Base-by-base conservation (phyloP, 441 rosid genomes). In the Biscutella auriculata region DNA sequence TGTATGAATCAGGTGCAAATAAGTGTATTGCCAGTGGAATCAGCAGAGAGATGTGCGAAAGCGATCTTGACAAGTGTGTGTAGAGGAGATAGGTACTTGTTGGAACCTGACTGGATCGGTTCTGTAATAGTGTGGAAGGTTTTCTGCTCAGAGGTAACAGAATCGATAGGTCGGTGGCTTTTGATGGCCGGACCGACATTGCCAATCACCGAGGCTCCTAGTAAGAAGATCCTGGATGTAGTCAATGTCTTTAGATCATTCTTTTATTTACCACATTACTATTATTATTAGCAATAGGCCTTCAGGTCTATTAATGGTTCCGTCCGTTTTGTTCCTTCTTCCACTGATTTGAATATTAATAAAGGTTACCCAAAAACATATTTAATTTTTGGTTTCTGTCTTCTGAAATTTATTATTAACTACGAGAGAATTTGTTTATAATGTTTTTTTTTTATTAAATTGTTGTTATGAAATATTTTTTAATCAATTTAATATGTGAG, bases 71-170 rank as follows among this genome's bases (percentile, higher is more conserved):
- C 39, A 27, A 70, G 81, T 6, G 84, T 70, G 4, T 76, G 85
- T 53, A 63, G 83, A 6, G 84, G 87, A 35, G 87, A 83, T 37
- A 65, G 51, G 47, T 76, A 76, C 76, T 30, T 80, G 60, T 54
- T 69, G 6, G 83, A 72, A 51, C 91, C 88, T 0, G 52, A 68
- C 2, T 78, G 80, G 83, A 17, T 72, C 7, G 57, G 62, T 52
- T 10, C 6, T 34, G 60, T 52, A 23, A 59, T 34, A 27, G 12
- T 67, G 10, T 59, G 55, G 66, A 53, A 53, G 36, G 46, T 68
- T 1, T 17, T 57, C 1, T 75, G 62, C 70, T 41, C 62, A 7
- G 66, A 67, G 34, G 59, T 58, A 26, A 50, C 59, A 34, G 70
- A 57, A 9, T 66, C 33, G 14, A 1, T 66, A 30, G 53, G 25